phyloP scores from a whole-genome alignment of 768 basidiomycete genomes.

The Mycena olivaceomarginata region DNA sequence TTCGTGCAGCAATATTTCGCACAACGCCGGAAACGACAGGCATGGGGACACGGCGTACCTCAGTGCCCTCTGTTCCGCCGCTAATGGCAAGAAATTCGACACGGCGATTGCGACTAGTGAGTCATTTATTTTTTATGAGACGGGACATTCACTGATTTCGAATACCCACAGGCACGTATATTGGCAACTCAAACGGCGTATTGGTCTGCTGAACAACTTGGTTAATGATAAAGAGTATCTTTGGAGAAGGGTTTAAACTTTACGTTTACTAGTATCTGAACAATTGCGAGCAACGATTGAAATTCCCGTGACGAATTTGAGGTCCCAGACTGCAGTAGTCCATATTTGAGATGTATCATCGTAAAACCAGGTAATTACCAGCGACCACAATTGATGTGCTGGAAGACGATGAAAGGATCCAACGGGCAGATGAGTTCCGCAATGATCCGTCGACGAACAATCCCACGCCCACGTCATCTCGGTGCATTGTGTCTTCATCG shows the following conservation, averaged over 20 bases:
- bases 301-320: background rate
- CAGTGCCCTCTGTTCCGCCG: constrained; percentile 29
- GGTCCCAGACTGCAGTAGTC: background rate
- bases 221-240: background rate
- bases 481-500: no score
- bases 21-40: constrained; percentile 24
- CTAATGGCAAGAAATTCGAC: constrained; percentile 24
- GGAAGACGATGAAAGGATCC: no score
- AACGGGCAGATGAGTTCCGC: no score
- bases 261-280: background rate
- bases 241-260: background rate
- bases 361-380: background rate
- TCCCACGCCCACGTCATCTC: no score
- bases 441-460: no score
- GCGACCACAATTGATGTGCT: no score
- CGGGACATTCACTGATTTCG: constrained; percentile 8
- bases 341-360: background rate
- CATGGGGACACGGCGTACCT: constrained; percentile 33
- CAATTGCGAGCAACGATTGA: constrained; percentile 8
- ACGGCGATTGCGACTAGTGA: constrained; percentile 36
- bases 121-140: constrained; percentile 3
- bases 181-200: constrained; percentile 30
- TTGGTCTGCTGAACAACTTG: constrained; percentile 26
- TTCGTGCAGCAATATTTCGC: constrained; percentile 30
- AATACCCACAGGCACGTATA: constrained; percentile 12